Base-by-base conservation (phyloP, 176 grass and related monocot genomes). In the Guadua angustifolia region DNA sequence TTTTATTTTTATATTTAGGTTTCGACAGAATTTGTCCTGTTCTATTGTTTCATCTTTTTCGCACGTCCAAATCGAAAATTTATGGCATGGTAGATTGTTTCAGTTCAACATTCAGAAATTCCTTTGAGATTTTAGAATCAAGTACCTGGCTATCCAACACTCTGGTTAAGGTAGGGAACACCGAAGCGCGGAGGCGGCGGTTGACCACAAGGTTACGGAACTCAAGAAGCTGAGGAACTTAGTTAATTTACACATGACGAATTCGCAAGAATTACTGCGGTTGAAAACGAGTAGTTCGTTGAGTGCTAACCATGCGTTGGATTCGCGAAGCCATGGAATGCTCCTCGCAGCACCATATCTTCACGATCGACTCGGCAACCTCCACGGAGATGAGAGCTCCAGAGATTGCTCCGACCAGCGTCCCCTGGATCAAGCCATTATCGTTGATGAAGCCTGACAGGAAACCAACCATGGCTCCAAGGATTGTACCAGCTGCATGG, bases 381-480 rank as follows among this genome's bases (percentile, higher is more conserved):
- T 92, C 90, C 66, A 89, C 82, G 29, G 90, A 75, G 56, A 92
- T 62, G 44, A 92, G 68, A 13, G 86, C 90, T 8, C 90, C 90
- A 9, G 86, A 83, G 25, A 92, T 77, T 4, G 90, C 90, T 0
- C 90, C 90, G 52, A 89, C 82, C 66, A 87, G 69, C 16, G 58
- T 77, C 68, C 87, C 91, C 10, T 82, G 79, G 55, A 92, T 44
- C 57, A 92, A 22, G 2, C 87, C 91, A 21, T 88, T 76, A 59
- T 92, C 87, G 26, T 57, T 73, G 1, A 77, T 62, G 39, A 92
- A 77, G 47, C 87, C 84, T 5, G 79, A 72, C 53, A 89, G 22
- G 57, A 75, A 62, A 68, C 91, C 91, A 16, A 77, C 75, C 44
- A 81, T 33, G 1, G 87, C 80, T 13, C 91, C 91, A 21, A 92